phyloP scores from a whole-genome alignment of 306 rosid species.

The Cotoneaster glaucophyllus region DNA sequence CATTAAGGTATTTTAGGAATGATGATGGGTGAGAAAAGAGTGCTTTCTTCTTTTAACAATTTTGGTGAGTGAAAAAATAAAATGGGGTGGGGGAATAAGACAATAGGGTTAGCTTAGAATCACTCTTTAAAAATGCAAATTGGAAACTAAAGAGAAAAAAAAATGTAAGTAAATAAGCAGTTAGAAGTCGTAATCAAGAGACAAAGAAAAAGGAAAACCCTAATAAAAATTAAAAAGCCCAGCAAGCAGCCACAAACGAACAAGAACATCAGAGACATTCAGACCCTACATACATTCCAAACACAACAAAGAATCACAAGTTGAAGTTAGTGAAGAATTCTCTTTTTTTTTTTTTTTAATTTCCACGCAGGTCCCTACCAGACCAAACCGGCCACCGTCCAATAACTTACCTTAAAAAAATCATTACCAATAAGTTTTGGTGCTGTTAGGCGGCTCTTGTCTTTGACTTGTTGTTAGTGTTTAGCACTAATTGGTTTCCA shows the following conservation, averaged over 20 bases:
- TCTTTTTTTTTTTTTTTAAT: background rate
- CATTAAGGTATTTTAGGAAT: too few relatives aligned
- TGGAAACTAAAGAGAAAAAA: background rate
- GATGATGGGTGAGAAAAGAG: too few relatives aligned
- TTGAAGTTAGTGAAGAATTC: background rate
- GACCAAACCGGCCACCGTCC: constrained; percentile 40
- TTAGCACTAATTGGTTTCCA: constrained; percentile 17
- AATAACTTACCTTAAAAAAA: constrained; percentile 20
- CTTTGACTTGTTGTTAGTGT: constrained; percentile 21
- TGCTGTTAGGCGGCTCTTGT: constrained; percentile 33
- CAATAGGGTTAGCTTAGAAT: too few relatives aligned
- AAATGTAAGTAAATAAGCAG: constrained; percentile 5
- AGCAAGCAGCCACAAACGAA: constrained; percentile 21
- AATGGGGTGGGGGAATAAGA: too few relatives aligned
- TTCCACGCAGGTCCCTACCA: constrained; percentile 29
- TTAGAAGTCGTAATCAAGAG: constrained; percentile 21
- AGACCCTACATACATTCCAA: constrained; percentile 37
- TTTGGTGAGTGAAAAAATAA: too few relatives aligned
- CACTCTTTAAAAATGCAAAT: background rate
- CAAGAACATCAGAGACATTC: background rate
- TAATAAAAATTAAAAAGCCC: constrained; percentile 9
- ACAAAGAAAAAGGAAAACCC: background rate
- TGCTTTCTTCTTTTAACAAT: too few relatives aligned
- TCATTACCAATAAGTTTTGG: constrained; percentile 16
- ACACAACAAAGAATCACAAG: constrained; percentile 16